phyloP scores from a whole-genome alignment of 2,329 filamentous ascomycete species.

The Pyrenophora teres region DNA sequence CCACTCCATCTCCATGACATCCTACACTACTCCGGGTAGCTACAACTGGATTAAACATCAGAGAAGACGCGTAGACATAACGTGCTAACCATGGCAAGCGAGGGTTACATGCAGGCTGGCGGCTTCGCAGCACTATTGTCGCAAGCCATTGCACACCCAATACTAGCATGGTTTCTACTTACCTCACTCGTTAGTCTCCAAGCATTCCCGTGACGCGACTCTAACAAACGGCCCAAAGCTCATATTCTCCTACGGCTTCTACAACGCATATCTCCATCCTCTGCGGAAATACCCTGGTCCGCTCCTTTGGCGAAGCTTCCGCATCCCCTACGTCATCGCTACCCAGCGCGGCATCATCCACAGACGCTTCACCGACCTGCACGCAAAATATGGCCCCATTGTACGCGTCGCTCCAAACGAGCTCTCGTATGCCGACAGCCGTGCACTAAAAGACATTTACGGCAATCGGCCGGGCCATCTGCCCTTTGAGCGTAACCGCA shows the following conservation, averaged over 20 bases:
- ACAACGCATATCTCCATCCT: slow-evolving; percentile 36
- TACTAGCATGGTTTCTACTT: slow-evolving; percentile 1
- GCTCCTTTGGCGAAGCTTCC: slow-evolving; percentile 33
- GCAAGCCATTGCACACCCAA: not conserved
- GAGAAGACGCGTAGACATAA: too few relatives aligned
- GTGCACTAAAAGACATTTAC: slow-evolving; percentile 41
- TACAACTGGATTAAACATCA: too few relatives aligned
- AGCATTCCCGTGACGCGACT: too few relatives aligned
- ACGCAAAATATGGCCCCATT: slow-evolving; percentile 33
- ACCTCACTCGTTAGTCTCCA: slow-evolving; percentile 1
- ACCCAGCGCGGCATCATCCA: slow-evolving; percentile 35
- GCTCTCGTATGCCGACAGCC: slow-evolving; percentile 31
- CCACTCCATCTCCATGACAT: too few relatives aligned
- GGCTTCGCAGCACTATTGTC: not conserved
- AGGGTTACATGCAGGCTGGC: not conserved
- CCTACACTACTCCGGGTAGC: too few relatives aligned
- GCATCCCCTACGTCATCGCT: slow-evolving; percentile 34
- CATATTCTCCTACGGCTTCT: slow-evolving; percentile 23
- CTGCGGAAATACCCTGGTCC: slow-evolving; percentile 37
- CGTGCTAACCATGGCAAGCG: not conserved
- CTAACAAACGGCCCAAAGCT: not conserved
- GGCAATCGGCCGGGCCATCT: slow-evolving; percentile 27
- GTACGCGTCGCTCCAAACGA: slow-evolving; percentile 39
- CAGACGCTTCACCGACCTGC: slow-evolving; percentile 26
- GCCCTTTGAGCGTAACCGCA: slow-evolving; percentile 29